Evolutionary conservation across 257 asterid genomes (phyloP), one percentile per base, ranked within the genome.

Genomic region (Knoxia roxburghii): DNA sequence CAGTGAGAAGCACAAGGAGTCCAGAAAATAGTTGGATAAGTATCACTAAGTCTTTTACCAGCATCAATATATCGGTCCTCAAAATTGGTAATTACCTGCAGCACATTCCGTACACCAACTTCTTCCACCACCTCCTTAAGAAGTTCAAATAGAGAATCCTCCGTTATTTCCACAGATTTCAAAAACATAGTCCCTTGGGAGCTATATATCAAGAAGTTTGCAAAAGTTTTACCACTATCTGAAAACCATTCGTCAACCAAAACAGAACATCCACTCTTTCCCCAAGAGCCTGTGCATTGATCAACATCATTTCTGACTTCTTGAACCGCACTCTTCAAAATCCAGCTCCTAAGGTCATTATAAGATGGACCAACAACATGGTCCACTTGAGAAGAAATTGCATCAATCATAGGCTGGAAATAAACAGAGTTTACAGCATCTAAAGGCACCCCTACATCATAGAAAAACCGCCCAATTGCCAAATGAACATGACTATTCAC

Each of bases 331-430:
- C 73, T 85, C 80, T 84, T 90, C 84, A 86, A 80, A 71, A 90
- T 74, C 83, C 85, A 81, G 80, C 87, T 80, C 75, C 95, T 81
- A 49, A 93, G 89, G 64, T 93, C 97, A 67, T 86, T 94, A 63
- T 81, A 85, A 26, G 96, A 74, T 29, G 99, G 99, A 23, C 86
- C 96, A 39, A 68, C 75, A 49, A 79, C 81, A 50, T 81, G 83
- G 26, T 70, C 53, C 23, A 86, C 92, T 60, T 85, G 87, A 4
- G 90, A 86, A 74, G 95, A 83, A 45, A 93, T 86, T 10, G 88
- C 95, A 50, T 90, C 99, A 56, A 93, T 63, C 99, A 93, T 93
- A 1, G 90, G 97, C 61, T 86, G 90, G 71, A 93, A 93, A 77
- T 85, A 85, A 74, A 86, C 73, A 24, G 97, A 90, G 50, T 85